Conservation (phyloP, 371 early-diverging fungal species). For the Dichotomocladium elegans region DNA sequence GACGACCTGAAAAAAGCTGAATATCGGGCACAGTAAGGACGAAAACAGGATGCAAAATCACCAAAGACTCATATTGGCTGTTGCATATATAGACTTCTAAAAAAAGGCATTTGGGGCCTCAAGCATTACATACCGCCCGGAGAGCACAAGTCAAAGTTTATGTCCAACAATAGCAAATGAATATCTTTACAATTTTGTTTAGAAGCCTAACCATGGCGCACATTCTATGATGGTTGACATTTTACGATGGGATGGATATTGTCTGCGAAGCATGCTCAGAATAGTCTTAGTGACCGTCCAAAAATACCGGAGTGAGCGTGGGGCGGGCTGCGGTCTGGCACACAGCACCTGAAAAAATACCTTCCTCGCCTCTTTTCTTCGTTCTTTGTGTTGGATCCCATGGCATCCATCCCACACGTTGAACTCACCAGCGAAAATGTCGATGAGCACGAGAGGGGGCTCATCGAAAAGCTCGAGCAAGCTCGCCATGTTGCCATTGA, state of each 20-base stretch:
- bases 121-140: conserved; percentile 35
- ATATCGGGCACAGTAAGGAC: conserved; percentile 57
- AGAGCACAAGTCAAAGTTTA: conserved; percentile 43
- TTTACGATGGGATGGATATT: conserved; percentile 72
- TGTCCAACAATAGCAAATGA: conserved; percentile 39
- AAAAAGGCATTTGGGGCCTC: conserved; percentile 39
- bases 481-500: conserved; percentile 80
- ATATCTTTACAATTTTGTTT: conserved; percentile 71
- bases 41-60: too few relatives aligned
- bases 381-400: not conserved
- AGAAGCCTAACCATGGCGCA: conserved; percentile 68
- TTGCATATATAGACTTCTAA: conserved; percentile 11
- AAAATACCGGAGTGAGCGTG: too few relatives aligned
- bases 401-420: not conserved
- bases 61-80: too few relatives aligned
- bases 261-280: too few relatives aligned
- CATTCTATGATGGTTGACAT: conserved; percentile 79
- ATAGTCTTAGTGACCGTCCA: too few relatives aligned
- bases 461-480: conserved; percentile 16
- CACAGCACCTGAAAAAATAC: too few relatives aligned
- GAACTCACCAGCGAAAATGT: conserved; percentile 19
- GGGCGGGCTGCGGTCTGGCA: too few relatives aligned
- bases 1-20: conserved; percentile 46
- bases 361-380: not conserved
- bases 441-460: conserved; percentile 1